Evolutionary conservation across 1,284 basidiomycete species (phyloP).

Genomic region (Apiotrichum veenhuisii): DNA sequence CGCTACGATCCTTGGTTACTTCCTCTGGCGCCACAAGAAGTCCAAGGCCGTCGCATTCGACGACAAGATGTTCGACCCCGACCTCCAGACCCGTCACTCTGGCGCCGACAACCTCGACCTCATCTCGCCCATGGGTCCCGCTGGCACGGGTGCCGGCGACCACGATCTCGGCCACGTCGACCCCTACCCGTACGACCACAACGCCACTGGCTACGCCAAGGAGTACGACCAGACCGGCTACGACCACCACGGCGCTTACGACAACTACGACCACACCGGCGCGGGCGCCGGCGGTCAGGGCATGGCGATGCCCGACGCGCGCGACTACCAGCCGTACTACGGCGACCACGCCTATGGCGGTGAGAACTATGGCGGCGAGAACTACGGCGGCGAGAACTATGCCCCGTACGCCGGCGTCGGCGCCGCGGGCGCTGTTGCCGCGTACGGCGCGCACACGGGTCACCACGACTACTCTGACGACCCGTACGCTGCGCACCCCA

Average conservation of each 20-base stretch:
- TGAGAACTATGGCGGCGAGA: conserved; percentile 11
- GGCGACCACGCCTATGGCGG: conserved; percentile 16
- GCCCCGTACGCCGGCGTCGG: conserved; percentile 26
- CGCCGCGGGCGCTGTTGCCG: conserved; percentile 17
- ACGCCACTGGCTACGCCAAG: not conserved
- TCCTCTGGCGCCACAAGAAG: conserved; percentile 34
- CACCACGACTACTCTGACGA: conserved; percentile 17
- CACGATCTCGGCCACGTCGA: conserved; percentile 25
- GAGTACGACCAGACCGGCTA: not conserved
- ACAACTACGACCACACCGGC: conserved; percentile 3
- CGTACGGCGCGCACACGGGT: conserved; percentile 3
- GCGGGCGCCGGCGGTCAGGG: conserved; percentile 15
- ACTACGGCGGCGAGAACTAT: conserved; percentile 14
- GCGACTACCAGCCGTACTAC: conserved; percentile 27
- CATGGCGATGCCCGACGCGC: conserved; percentile 44
- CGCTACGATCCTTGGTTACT: conserved; percentile 37
- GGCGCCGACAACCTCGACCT: conserved; percentile 42
- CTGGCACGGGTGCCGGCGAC: conserved; percentile 23
- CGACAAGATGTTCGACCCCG: conserved; percentile 49
- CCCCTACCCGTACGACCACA: conserved; percentile 6
- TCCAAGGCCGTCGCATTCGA: conserved; percentile 42
- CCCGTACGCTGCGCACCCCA: conserved; percentile 11
- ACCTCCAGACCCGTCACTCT: conserved; percentile 38
- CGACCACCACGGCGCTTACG: conserved; percentile 2
- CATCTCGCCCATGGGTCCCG: conserved; percentile 30